Conservation (phyloP, 1,139 yeast species). For the Kluyveromyces sp. region DNA sequence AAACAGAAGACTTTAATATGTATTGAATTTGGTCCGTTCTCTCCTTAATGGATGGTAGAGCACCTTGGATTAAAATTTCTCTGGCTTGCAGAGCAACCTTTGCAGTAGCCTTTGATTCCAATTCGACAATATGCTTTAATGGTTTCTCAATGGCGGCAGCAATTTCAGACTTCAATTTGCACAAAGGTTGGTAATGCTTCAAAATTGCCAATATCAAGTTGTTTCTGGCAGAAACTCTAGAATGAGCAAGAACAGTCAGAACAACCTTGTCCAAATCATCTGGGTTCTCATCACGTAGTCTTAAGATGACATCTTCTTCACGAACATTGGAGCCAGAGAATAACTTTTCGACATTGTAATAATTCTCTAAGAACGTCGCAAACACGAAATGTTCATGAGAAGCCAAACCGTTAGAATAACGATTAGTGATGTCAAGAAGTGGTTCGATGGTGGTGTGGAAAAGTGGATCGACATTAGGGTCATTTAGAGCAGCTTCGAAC, state of each 20-base stretch:
- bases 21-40: constrained; percentile 97
- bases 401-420: constrained; percentile 66
- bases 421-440: constrained; percentile 57
- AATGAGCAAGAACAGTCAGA: constrained; percentile 71
- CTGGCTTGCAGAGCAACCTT: constrained; percentile 95
- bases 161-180: constrained; percentile 59
- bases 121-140: constrained; percentile 71
- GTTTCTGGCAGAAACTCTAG: constrained; percentile 89
- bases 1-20: constrained; percentile 84
- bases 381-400: constrained; percentile 80
- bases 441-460: constrained; percentile 63
- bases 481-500: constrained; percentile 35
- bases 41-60: constrained; percentile 91
- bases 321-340: constrained; percentile 70
- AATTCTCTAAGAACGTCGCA: constrained; percentile 60
- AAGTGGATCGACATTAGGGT: constrained; percentile 42
- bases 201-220: constrained; percentile 80
- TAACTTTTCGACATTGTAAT: constrained; percentile 66
- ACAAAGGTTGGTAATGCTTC: constrained; percentile 67
- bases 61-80: constrained; percentile 91
- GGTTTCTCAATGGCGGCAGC: constrained; percentile 65
- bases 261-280: constrained; percentile 70
- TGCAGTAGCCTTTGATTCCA: constrained; percentile 83
- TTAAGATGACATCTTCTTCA: constrained; percentile 80
- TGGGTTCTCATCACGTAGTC: constrained; percentile 80